Evolutionary conservation across 2,329 filamentous ascomycete species (phyloP).

Genomic region (Shiraia sp.): DNA sequence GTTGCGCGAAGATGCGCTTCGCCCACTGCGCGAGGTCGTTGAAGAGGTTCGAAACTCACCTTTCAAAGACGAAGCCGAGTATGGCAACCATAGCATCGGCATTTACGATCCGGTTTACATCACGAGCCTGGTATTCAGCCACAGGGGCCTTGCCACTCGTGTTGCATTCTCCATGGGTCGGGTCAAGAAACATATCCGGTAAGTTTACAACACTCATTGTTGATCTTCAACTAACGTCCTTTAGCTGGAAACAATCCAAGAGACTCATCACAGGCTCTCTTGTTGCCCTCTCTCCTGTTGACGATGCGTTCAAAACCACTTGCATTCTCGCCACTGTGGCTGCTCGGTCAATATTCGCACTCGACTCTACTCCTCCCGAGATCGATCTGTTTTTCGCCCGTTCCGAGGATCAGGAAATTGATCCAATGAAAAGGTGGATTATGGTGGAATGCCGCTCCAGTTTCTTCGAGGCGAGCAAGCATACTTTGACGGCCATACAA

Average conservation of each 20-base stretch:
- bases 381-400: conserved; percentile 76
- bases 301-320: conserved; percentile 65
- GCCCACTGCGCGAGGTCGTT: conserved; percentile 70
- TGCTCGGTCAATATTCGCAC: conserved; percentile 64
- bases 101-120: conserved; percentile 63
- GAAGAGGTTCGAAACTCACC: conserved; percentile 37
- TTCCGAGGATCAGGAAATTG: conserved; percentile 64
- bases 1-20: conserved; percentile 72
- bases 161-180: conserved; percentile 72
- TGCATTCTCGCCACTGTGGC: conserved; percentile 75
- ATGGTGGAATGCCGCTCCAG: conserved; percentile 78
- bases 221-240: not conserved
- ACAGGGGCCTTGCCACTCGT: conserved; percentile 65
- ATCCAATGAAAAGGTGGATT: conserved; percentile 69
- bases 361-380: conserved; percentile 69
- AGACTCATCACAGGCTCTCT: conserved; percentile 59
- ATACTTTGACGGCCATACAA: conserved; percentile 76
- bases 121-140: conserved; percentile 65
- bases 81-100: conserved; percentile 36
- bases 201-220: not conserved
- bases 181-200: conserved; percentile 65
- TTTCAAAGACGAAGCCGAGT: conserved; percentile 56
- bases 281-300: conserved; percentile 57
- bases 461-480: conserved; percentile 77
- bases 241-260: conserved; percentile 64